Base-by-base conservation (phyloP, 805 yeast genomes). In the Kodamaea neixiangensis region DNA sequence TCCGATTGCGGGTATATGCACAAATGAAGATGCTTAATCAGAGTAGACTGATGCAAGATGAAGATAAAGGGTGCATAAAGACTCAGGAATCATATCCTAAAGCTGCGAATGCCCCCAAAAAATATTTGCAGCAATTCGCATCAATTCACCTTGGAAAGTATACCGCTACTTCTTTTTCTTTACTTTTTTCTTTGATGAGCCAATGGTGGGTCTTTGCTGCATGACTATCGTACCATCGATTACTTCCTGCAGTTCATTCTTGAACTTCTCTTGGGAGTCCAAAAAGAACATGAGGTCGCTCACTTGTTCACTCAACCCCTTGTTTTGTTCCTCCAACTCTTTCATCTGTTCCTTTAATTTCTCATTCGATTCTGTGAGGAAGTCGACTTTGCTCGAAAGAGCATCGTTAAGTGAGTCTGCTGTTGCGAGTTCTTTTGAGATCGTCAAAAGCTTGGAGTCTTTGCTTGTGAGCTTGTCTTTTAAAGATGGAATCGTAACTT, bases 231-330 rank as follows among this genome's bases (percentile, higher is more conserved):
- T 80, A 0, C 96, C 96, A 54, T 89, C 85, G 57, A 73, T 81
- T 13, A 86, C 85, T 33, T 86, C 93, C 10, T 86, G 86, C 2
- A 83, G 78, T 18, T 89, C 87, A 60, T 82, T 80, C 58, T 83
- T 81, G 59, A 89, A 79, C 67, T 86, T 87, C 50, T 83, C 86
- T 61, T 81, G 87, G 0, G 87, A 77, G 52, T 87, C 93, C 37
- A 90, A 67, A 60, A 75, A 89, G 55, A 89, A 86, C 96, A 91
- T 88, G 48, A 90, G 65, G 64, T 90, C 97, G 22, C 76, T 80
- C 2, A 83, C 83, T 62, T 86, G 89, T 38, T 85, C 89, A 41
- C 76, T 64, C 25, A 86, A 61, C 2, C 82, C 88, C 9, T 62
- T 63, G 10, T 79, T 82, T 44, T 76, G 70, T 2, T 52, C 52